phyloP scores from a whole-genome alignment of 257 asterid genomes.

The Linderniella brevidens region DNA sequence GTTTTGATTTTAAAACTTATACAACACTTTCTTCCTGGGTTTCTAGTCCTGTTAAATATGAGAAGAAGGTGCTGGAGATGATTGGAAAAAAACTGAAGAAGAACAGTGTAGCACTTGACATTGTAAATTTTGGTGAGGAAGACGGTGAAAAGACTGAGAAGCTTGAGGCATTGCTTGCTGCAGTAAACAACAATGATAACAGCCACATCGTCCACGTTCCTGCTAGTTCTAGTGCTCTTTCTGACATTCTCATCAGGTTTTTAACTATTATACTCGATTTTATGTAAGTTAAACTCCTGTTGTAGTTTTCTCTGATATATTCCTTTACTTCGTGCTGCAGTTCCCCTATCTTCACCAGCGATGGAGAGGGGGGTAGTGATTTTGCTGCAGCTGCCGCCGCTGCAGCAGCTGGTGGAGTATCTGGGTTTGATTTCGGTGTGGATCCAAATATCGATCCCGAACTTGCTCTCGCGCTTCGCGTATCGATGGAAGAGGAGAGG shows the following conservation, averaged over 20 bases:
- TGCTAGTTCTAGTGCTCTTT: slow-evolving; percentile 83
- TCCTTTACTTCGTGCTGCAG: slow-evolving; percentile 21
- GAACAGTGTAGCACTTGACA: slow-evolving; percentile 96
- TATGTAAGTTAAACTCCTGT: not conserved
- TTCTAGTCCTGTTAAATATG: slow-evolving; percentile 81
- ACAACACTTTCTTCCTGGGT: slow-evolving; percentile 1
- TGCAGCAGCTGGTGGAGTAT: slow-evolving; percentile 56
- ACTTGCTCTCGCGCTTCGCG: slow-evolving; percentile 98
- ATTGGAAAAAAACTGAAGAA: slow-evolving; percentile 86
- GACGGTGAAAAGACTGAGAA: slow-evolving; percentile 82
- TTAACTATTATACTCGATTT: not conserved
- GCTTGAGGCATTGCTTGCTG: slow-evolving; percentile 82
- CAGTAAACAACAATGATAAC: slow-evolving; percentile 84
- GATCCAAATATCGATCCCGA: slow-evolving; percentile 99
- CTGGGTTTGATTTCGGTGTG: slow-evolving; percentile 92
- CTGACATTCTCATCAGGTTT: slow-evolving; percentile 92
- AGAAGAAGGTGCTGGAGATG: slow-evolving; percentile 79
- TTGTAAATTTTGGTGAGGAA: slow-evolving; percentile 92
- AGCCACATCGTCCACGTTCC: slow-evolving; percentile 95
- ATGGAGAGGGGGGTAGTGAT: slow-evolving; percentile 93
- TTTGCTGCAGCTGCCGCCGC: slow-evolving; percentile 85
- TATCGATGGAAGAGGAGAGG: slow-evolving; percentile 99
- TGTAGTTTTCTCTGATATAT: not conserved
- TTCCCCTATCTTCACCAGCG: slow-evolving; percentile 90
- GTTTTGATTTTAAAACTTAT: not conserved